Evolutionary conservation across 1,284 basidiomycete species (phyloP).

Genomic region (Malassezia slooffiae): DNA sequence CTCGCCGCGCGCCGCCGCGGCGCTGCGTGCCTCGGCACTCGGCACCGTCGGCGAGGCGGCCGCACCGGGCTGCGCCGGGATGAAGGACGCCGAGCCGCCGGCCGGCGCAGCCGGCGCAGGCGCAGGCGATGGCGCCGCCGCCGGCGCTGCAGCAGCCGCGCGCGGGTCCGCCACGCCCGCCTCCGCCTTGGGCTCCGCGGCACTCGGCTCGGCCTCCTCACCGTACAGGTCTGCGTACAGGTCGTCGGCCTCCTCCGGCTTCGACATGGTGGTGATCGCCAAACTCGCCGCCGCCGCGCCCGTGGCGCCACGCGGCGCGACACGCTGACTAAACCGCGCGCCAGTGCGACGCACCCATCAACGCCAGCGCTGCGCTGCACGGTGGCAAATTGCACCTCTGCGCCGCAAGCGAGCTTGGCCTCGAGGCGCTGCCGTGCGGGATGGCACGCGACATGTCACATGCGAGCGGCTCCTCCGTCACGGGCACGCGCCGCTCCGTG

Average conservation of each 20-base stretch:
- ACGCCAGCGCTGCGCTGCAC: too few species aligned
- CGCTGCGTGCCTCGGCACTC: constrained; percentile 10
- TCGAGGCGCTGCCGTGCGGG: not conserved
- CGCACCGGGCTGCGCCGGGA: constrained; percentile 2
- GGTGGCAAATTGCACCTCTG: not conserved
- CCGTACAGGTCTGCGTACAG: constrained; percentile 17
- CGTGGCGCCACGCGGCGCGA: not conserved
- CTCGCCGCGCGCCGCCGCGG: constrained; percentile 14
- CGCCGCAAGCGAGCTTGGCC: not conserved
- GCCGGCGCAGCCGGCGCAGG: constrained; percentile 1
- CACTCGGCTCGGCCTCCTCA: constrained; percentile 9
- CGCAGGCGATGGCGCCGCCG: constrained; percentile 2
- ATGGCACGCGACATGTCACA: not conserved
- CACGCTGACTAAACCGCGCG: constrained; percentile 2
- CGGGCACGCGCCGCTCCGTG: constrained; percentile 18
- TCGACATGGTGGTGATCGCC: constrained; percentile 10
- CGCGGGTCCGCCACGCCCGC: not conserved
- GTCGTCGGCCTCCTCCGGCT: constrained; percentile 16
- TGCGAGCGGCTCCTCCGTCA: constrained; percentile 19
- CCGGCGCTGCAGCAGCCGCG: constrained; percentile 1
- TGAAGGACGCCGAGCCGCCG: constrained; percentile 5
- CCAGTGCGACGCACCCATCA: not conserved
- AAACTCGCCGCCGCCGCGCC: not conserved
- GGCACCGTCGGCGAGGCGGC: constrained; percentile 1
- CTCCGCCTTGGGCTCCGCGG: constrained; percentile 1